These are phyloP conservation scores for Picea abies DNA, from an alignment of 83 land plant genomes.

Conservation along the genomic window DNA sequence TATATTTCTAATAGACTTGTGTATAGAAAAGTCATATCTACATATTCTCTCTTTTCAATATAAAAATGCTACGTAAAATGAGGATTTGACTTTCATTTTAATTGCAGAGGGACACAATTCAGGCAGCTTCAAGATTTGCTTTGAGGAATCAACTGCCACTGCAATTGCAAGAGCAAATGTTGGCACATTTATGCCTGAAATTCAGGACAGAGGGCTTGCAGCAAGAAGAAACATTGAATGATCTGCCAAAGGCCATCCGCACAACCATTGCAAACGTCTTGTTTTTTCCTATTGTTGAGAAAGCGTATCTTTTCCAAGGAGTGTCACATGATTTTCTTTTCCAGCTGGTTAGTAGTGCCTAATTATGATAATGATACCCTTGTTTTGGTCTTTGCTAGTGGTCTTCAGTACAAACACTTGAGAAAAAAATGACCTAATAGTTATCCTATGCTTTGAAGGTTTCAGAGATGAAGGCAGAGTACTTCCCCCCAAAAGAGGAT, in stretches of 20 bases:
- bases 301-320: conserved; percentile 74
- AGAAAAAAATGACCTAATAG: background rate
- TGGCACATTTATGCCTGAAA: conserved; percentile 72
- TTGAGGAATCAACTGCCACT: conserved; percentile 65
- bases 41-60: background rate
- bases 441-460: conserved; percentile 35
- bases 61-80: background rate
- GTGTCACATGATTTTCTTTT: conserved; percentile 73
- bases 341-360: conserved; percentile 60
- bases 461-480: conserved; percentile 80
- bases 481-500: conserved; percentile 76
- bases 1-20: background rate
- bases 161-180: conserved; percentile 80
- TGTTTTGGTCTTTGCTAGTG: background rate
- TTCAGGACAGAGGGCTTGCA: conserved; percentile 80
- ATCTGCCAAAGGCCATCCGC: conserved; percentile 79
- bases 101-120: conserved; percentile 73
- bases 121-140: conserved; percentile 73
- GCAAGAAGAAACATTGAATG: conserved; percentile 73
- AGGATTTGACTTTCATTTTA: background rate
- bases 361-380: background rate
- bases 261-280: conserved; percentile 69
- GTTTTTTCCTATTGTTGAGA: conserved; percentile 61
- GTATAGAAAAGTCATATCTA: background rate
- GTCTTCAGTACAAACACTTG: background rate